A percentile compares a stretch with the other conserved stretches of the same genome.
These are phyloP conservation scores for Stachybotrys chartarum DNA, from an alignment of 2,329 filamentous ascomycete genomes.

Conservation along the genomic window DNA sequence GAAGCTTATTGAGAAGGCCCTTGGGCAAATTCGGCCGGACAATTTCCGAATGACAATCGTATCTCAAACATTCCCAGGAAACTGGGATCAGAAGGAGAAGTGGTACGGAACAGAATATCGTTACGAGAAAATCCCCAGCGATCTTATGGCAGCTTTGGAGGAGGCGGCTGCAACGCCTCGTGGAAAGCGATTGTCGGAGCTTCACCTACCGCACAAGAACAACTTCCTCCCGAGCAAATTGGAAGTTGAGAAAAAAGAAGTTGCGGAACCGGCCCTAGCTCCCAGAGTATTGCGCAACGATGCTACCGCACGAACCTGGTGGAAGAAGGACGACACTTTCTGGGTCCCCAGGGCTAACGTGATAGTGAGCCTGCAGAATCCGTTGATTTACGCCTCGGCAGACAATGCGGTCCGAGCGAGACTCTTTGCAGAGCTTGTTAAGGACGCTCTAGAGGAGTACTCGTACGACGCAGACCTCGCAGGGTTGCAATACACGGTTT, in stretches of 20 bases:
- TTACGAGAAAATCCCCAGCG: conserved; percentile 67
- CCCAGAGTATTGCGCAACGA: conserved; percentile 86
- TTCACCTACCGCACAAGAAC: conserved; percentile 88
- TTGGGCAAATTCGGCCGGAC: conserved; percentile 72
- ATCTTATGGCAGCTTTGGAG: conserved; percentile 66
- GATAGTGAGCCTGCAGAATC: conserved; percentile 71
- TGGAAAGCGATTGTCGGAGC: conserved; percentile 54
- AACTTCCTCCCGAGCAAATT: conserved; percentile 92
- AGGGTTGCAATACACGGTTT: conserved; percentile 77
- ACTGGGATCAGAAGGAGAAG: conserved; percentile 83
- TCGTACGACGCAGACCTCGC: conserved; percentile 94
- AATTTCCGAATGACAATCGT: conserved; percentile 83
- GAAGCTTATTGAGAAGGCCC: conserved; percentile 63
- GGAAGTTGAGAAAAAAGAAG: conserved; percentile 89
- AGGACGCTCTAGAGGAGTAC: conserved; percentile 85
- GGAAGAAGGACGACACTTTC: conserved; percentile 97
- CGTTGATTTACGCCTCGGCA: conserved; percentile 71
- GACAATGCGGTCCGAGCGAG: conserved; percentile 71
- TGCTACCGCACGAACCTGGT: conserved; percentile 76
- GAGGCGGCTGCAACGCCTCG: conserved; percentile 52
- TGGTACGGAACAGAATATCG: conserved; percentile 98
- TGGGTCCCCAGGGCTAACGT: conserved; percentile 96
- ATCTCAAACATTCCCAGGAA: conserved; percentile 74
- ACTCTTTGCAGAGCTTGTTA: conserved; percentile 77
- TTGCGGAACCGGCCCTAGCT: conserved; percentile 63